phyloP scores from a whole-genome alignment of 192 early-diverging fungal genomes.

The Coemansia interrupta region DNA sequence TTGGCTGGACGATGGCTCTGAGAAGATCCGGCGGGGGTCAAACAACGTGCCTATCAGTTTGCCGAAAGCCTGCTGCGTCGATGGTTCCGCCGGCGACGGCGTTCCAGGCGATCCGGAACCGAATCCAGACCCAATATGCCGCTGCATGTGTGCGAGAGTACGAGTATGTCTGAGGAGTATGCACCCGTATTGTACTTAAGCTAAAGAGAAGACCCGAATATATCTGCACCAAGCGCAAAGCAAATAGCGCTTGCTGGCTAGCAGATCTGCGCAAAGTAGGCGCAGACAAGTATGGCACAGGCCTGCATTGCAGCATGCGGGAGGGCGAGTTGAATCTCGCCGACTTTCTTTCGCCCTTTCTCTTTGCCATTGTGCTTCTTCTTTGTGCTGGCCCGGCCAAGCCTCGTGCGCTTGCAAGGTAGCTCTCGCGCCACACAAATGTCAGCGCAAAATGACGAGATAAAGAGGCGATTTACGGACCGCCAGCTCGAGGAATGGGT shows the following conservation, averaged over 20 bases:
- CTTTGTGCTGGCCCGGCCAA: neutral
- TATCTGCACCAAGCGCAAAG: too few relatives aligned
- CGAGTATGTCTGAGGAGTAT: neutral
- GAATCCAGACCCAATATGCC: slow-evolving; percentile 4
- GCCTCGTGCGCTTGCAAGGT: too few relatives aligned
- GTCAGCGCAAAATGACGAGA: too few relatives aligned
- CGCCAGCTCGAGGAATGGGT: too few relatives aligned
- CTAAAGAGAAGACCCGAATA: too few relatives aligned
- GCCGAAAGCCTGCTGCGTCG: neutral
- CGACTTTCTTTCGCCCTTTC: neutral
- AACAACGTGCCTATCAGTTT: neutral
- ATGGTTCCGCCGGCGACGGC: neutral
- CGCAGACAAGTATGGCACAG: slow-evolving; percentile 6
- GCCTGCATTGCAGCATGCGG: neutral
- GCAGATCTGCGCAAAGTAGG: neutral
- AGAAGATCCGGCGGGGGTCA: slow-evolving; percentile 2
- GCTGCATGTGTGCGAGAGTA: neutral
- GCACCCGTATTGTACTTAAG: neutral
- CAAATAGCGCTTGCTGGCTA: neutral
- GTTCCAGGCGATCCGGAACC: neutral
- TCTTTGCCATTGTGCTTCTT: neutral
- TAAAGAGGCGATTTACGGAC: too few relatives aligned
- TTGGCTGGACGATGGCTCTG: neutral
- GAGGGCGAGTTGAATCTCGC: neutral
- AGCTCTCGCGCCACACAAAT: too few relatives aligned